Evolutionary conservation across 805 yeast species (phyloP), one percentile per base, ranked within the genome.

Genomic region (Candida lessepsii): DNA sequence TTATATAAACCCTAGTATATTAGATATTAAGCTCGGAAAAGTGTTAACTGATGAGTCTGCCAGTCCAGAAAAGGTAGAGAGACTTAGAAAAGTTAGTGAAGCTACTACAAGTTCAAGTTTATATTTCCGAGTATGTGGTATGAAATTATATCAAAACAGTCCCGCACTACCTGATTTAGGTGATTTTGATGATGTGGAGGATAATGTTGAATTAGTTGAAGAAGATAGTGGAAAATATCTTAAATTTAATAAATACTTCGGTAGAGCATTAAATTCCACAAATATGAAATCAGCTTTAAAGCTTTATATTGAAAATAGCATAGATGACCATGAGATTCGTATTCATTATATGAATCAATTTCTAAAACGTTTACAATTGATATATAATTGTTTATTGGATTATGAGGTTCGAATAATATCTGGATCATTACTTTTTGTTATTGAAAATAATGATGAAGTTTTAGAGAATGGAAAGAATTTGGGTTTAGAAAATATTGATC

Each of bases 21-120:
- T 91, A 46, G 99, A 91, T 57, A 76, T 91, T 34, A 91, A 91
- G 57, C 67, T 91, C 3, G 99, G 99, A 0, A 60, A 78, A 5
- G 54, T 71, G 8, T 62, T 91, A 26, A 79, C 83, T 51, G 98
- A 91, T 58, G 77, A 71, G 5, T 49, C 53, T 10, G 79, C 86
- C 1, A 55, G 49, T 0, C 48, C 53, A 5, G 96, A 79, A 20
- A 91, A 93, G 53, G 69, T 61, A 11, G 61, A 61, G 36, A 59
- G 98, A 29, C 62, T 91, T 53, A 64, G 61, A 20, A 61, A 70
- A 18, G 96, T 93, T 0, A 75, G 93, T 32, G 55, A 63, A 1
- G 42, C 65, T 0, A 91, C 98, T 1, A 91, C 98, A 0, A 83
- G 93, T 32, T 96, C 96, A 0, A 65, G 81, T 3, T 65, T 86